A percentile compares a stretch with the other conserved stretches of the same genome.
Evolutionary conservation across 2,329 filamentous ascomycete species (phyloP).

Genomic region (Trichoderma sp.): DNA sequence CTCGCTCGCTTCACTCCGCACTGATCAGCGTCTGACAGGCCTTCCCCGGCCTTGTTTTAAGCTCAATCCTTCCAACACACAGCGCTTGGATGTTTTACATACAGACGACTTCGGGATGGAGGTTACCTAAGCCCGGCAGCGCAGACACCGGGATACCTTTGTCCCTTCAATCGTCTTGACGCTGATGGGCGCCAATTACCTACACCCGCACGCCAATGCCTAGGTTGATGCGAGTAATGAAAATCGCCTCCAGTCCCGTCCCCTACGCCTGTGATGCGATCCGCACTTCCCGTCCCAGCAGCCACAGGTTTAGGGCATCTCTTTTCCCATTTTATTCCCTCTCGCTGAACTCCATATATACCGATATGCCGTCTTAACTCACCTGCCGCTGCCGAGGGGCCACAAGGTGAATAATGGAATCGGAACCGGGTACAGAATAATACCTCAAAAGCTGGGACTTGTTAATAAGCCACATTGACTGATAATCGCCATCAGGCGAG

Average conservation of each 20-base stretch:
- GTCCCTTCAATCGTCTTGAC: neutral
- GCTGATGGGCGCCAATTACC: neutral
- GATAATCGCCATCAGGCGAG: neutral
- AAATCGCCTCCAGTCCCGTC: neutral
- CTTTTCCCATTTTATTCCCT: neutral
- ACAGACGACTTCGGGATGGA: neutral
- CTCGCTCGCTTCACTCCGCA: conserved; percentile 22
- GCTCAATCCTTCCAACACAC: neutral
- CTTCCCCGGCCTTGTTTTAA: conserved; percentile 9
- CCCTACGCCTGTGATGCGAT: neutral
- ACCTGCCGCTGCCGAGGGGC: neutral
- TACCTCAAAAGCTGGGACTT: neutral
- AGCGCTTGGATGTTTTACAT: neutral
- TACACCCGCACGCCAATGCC: neutral
- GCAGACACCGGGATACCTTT: neutral
- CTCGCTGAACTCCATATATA: neutral
- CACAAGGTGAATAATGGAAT: neutral
- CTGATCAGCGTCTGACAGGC: conserved; percentile 24
- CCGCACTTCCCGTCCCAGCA: conserved; percentile 9
- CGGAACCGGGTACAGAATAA: neutral
- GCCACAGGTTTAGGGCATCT: neutral
- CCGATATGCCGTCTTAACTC: neutral
- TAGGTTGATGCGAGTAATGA: neutral
- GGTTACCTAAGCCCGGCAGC: neutral
- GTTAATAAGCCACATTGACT: neutral